Evolutionary conservation across 2,329 filamentous ascomycete species (phyloP), one percentile per base, ranked within the genome.

Genomic region (Ascochyta koolunga): DNA sequence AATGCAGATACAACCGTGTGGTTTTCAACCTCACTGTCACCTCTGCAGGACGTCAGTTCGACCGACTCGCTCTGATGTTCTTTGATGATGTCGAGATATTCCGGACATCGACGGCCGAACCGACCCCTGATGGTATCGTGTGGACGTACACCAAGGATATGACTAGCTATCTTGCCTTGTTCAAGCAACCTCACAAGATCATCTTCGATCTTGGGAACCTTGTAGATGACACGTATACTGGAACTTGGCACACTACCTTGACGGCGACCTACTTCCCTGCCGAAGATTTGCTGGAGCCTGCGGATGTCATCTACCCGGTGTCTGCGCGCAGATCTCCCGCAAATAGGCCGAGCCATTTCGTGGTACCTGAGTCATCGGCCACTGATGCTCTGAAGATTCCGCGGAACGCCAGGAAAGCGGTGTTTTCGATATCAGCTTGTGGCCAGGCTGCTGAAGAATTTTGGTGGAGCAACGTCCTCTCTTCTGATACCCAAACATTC

Each of bases 111-210:
- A 96, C 91, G 1, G 89, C 90, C 4, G 89, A 96, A 75, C 90
- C 91, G 1, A 90, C 86, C 0, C 61, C 77, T 4, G 81, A 81
- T 19, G 90, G 90, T 6, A 92, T 95, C 58, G 77, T 82, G 38
- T 93, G 89, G 89, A 86, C 83, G 0, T 91, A 90, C 68, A 78
- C 87, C 49, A 95, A 93, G 73, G 90, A 96, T 69, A 86, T 92
- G 84, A 89, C 88, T 1, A 80, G 83, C 47, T 93, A 87, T 68
- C 76, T 88, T 15, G 79, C 83, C 4, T 77, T 95, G 11, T 92
- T 90, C 84, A 85, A 83, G 58, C 63, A 80, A 41, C 81, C 83
- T 1, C 89, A 93, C 68, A 92, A 83, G 61, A 67, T 95, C 50
- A 91, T 93, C 38, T 93, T 96, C 64, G 90, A 95, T 66, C 93